Evolutionary conservation across 2,329 filamentous ascomycete genomes (phyloP).

Genomic region (Cladosporium austrohemisphaericum): DNA sequence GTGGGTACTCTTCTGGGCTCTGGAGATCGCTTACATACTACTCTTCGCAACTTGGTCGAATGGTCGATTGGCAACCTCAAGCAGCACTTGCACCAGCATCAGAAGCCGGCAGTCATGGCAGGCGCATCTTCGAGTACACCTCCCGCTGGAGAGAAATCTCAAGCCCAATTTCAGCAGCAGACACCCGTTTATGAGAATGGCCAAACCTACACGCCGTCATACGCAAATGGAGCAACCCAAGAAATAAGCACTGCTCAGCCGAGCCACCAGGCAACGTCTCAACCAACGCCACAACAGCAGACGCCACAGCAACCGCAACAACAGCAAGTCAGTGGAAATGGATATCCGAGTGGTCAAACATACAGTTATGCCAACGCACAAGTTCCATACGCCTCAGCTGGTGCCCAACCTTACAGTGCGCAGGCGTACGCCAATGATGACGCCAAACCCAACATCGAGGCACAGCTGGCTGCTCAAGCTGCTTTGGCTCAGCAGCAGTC

Average conservation of each 20-base stretch:
- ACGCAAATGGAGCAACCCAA: conserved; percentile 2
- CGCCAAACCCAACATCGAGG: conserved; percentile 24
- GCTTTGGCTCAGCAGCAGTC: conserved; percentile 17
- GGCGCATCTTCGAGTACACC: conserved; percentile 35
- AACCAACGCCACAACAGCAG: conserved; percentile 7
- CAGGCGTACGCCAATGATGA: conserved; percentile 18
- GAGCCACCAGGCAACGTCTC: neutral
- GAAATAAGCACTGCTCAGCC: neutral
- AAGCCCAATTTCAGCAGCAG: conserved; percentile 3
- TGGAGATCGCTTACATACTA: conserved; percentile 45
- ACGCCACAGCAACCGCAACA: conserved; percentile 17
- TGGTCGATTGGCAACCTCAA: conserved; percentile 47
- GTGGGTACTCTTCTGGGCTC: conserved; percentile 62
- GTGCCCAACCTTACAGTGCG: conserved; percentile 17
- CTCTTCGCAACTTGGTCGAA: conserved; percentile 49
- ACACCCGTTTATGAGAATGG: conserved; percentile 3
- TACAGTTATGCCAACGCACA: conserved; percentile 23
- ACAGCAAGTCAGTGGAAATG: conserved; percentile 12
- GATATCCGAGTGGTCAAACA: conserved; percentile 6
- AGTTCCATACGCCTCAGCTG: neutral
- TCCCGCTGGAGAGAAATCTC: neutral
- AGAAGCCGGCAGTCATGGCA: conserved; percentile 40
- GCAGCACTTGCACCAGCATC: conserved; percentile 41
- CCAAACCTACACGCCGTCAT: neutral
- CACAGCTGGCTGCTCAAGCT: conserved; percentile 20